Base-by-base conservation (phyloP, 345 rosid genomes). In the Populus davidiana region DNA sequence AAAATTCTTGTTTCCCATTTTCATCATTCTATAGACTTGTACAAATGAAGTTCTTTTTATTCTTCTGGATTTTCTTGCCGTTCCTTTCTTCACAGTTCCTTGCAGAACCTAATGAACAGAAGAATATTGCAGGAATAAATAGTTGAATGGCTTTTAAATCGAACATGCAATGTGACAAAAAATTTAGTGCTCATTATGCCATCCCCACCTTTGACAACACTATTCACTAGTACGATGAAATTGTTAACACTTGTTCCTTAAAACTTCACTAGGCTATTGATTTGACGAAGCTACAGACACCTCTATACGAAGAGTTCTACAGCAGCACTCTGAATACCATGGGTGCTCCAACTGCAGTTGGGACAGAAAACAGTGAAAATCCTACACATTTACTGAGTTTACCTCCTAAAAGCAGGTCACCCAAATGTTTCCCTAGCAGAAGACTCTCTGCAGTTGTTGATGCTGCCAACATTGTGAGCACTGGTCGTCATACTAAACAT, bases 391-490 rank as follows among this genome's bases (percentile, higher is more conserved):
- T 56, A 50, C 69, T 80, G 18, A 67, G 10, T 50, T 78, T 74
- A 33, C 84, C 84, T 21, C 79, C 78, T 18, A 91, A 88, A 88
- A 89, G 91, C 87, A 92, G 78, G 83, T 92, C 94, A 70, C 94
- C 96, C 33, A 91, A 88, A 80, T 78, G 89, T 78, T 78, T 90
- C 73, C 87, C 91, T 16, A 94, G 93, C 83, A 90, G 98, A 88
- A 89, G 95, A 76, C 86, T 90, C 79, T 92, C 94, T 74, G 78
- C 85, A 25, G 85, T 82, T 67, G 74, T 83, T 71, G 81, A 36
- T 43, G 70, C 52, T 43, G 29, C 70, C 65, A 67, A 44, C 56
- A 67, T 20, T 20, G 41, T 21, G 6, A 67, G 70, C 27, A 52
- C 81, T 59, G 79, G 79, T 73, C 70, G 82, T 74, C 71, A 69